Percentiles rank a stretch among this genome's conserved stretches.
phyloP scores from a whole-genome alignment of 1,139 yeast genomes.

The Suhomyces atakaporum region DNA sequence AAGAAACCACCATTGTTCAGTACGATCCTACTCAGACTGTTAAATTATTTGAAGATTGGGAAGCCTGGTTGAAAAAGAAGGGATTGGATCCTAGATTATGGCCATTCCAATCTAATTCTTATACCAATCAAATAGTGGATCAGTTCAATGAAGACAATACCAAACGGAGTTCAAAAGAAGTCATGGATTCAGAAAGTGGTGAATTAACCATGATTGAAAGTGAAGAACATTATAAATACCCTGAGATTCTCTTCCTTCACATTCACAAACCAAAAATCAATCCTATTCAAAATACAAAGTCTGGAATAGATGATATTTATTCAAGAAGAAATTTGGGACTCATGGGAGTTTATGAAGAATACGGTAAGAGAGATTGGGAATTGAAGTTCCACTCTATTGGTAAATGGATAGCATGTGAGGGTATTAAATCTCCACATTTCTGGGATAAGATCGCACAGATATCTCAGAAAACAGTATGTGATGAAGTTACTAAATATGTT shows the following conservation, averaged over 20 bases:
- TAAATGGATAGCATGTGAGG: conserved; percentile 39
- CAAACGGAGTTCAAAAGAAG: conserved; percentile 10
- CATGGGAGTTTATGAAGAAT: conserved; percentile 18
- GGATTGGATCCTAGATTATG: conserved; percentile 32
- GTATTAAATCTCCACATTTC: conserved; percentile 24
- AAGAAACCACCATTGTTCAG: conserved; percentile 38
- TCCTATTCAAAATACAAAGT: conserved; percentile 29
- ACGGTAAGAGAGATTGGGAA: conserved; percentile 35
- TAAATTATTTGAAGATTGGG: conserved; percentile 31
- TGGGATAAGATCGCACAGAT: conserved; percentile 26
- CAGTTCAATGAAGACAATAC: conserved; percentile 22
- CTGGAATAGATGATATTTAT: conserved; percentile 21
- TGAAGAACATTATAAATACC: conserved; percentile 18
- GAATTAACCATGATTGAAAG: conserved; percentile 3
- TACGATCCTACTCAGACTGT: conserved; percentile 31
- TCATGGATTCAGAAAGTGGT: conserved; percentile 6
- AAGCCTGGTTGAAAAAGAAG: conserved; percentile 24
- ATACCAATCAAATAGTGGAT: conserved; percentile 24
- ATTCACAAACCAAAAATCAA: conserved; percentile 46
- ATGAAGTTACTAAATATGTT: conserved; percentile 26
- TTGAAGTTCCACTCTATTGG: conserved; percentile 37
- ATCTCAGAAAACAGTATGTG: conserved; percentile 28
- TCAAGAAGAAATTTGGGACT: conserved; percentile 27
- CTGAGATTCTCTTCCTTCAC: conserved; percentile 40
- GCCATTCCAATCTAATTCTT: conserved; percentile 33